Percentiles rank a stretch among this genome's conserved stretches.
phyloP scores from a whole-genome alignment of 139 green algal genomes.

The Gonium pectorale region DNA sequence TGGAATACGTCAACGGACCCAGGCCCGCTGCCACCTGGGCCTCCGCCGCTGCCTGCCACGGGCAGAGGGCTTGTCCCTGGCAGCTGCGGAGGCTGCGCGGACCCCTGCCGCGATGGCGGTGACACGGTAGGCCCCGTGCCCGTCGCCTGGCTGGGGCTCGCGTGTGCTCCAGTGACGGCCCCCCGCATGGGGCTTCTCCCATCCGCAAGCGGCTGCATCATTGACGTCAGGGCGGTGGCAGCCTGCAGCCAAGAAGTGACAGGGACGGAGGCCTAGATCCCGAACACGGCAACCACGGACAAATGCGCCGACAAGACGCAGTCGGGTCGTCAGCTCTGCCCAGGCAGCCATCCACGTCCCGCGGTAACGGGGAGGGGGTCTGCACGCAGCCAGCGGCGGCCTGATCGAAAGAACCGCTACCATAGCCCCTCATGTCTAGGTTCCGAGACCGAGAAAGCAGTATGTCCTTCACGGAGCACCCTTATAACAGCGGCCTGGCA shows the following conservation, averaged over 20 bases:
- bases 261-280: too few species aligned
- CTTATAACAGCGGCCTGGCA: too few species aligned
- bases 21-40: not conserved
- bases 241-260: not conserved
- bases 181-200: slow-evolving; percentile 19
- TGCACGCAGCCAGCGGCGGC: too few species aligned
- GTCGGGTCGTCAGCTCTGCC: too few species aligned
- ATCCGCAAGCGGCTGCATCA: slow-evolving; percentile 32
- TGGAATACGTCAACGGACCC: not conserved
- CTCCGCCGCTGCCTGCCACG: not conserved
- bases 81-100: not conserved
- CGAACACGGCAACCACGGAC: not conserved
- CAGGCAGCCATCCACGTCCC: too few species aligned
- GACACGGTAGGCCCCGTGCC: not conserved
- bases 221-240: slow-evolving; percentile 15
- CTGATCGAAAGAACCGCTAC: too few species aligned
- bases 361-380: too few species aligned
- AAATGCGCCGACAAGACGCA: not conserved
- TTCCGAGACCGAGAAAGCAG: too few species aligned
- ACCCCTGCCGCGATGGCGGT: not conserved
- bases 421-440: too few species aligned
- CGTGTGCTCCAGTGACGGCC: not conserved
- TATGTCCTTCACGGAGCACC: too few species aligned
- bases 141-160: not conserved
- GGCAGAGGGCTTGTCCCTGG: not conserved